Evolutionary conservation across 257 asterid genomes (phyloP).

Genomic region (Verbena officinalis): DNA sequence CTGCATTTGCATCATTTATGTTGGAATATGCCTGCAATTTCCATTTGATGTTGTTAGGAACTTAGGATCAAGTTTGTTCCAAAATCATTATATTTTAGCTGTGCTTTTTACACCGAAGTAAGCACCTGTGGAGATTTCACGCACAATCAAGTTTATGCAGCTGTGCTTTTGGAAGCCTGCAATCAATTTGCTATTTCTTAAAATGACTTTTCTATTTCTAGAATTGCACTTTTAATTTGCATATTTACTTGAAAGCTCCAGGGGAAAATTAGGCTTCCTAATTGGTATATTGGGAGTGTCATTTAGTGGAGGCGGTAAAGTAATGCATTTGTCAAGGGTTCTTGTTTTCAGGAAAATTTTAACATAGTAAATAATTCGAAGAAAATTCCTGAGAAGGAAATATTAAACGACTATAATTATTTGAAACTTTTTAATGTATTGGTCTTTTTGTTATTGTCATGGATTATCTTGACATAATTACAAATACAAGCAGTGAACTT

Average conservation of each 20-base stretch:
- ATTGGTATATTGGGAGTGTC: neutral
- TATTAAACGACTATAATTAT: neutral
- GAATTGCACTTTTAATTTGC: neutral
- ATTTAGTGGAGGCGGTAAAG: neutral
- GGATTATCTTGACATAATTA: conserved; percentile 13
- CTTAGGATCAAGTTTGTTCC: conserved; percentile 12
- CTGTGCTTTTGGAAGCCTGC: neutral
- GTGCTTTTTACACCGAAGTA: neutral
- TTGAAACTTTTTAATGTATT: neutral
- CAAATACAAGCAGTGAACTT: conserved; percentile 12
- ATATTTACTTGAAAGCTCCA: conserved; percentile 4
- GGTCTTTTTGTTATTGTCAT: neutral
- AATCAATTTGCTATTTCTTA: conserved; percentile 3
- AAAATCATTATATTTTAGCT: neutral
- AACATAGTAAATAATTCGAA: neutral
- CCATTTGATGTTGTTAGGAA: neutral
- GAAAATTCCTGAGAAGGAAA: neutral
- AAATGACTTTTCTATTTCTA: neutral
- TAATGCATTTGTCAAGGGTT: neutral
- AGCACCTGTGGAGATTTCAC: neutral
- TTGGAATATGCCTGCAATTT: conserved; percentile 8
- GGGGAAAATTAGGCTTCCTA: neutral
- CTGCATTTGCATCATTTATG: conserved; percentile 11
- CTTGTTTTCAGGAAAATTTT: neutral
- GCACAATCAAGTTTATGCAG: too few relatives aligned